phyloP scores from a whole-genome alignment of 2,329 filamentous ascomycete genomes.

The Exophiala spinifera region DNA sequence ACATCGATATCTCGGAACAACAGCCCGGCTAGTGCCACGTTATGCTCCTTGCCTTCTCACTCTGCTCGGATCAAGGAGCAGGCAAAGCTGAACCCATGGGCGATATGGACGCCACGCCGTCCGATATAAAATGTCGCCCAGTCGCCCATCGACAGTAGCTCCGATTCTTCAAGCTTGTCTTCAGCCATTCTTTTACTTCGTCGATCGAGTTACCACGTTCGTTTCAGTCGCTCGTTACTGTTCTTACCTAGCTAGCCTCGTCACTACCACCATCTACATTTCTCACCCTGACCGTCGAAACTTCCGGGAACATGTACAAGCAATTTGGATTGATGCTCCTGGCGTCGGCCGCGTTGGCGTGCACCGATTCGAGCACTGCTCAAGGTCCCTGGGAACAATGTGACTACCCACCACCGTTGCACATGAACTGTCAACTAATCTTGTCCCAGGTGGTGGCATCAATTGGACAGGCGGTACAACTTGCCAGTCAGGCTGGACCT shows the following conservation, averaged over 20 bases:
- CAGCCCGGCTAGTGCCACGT: neutral
- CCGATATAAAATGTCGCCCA: neutral
- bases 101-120: too few species aligned
- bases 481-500: slow-evolving; percentile 36
- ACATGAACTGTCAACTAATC: slow-evolving; percentile 5
- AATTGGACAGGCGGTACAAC: slow-evolving; percentile 36
- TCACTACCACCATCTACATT: neutral
- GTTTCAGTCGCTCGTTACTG: slow-evolving; percentile 11
- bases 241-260: neutral
- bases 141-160: neutral
- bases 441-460: slow-evolving; percentile 36
- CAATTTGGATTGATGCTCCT: slow-evolving; percentile 9
- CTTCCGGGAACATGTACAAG: slow-evolving; percentile 13
- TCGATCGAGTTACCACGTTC: slow-evolving; percentile 22
- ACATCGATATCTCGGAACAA: slow-evolving; percentile 11
- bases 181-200: slow-evolving; percentile 19
- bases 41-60: neutral
- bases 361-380: slow-evolving; percentile 2
- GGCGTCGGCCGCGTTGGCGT: slow-evolving; percentile 12
- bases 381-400: slow-evolving; percentile 24
- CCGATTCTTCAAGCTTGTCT: slow-evolving; percentile 3
- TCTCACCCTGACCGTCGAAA: too few species aligned
- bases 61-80: too few species aligned
- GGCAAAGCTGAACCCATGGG: too few species aligned
- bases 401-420: neutral